Conservation (phyloP, 495 filamentous ascomycete genomes). For the Penicillium paxilli region DNA sequence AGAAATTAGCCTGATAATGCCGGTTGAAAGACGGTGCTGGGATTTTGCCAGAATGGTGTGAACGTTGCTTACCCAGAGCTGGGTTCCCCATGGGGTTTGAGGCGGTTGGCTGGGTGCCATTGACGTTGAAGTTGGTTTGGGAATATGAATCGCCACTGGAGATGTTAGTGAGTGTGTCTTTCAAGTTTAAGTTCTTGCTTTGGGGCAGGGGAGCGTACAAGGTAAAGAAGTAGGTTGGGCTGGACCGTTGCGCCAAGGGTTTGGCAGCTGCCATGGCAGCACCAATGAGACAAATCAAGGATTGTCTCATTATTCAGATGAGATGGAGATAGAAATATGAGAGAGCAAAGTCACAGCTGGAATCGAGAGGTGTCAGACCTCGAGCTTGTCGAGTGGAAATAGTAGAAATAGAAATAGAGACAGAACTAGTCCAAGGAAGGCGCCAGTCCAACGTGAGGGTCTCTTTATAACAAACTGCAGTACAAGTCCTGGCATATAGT, state of each 20-base stretch:
- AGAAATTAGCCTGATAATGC: neutral
- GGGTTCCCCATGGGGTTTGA: slow-evolving; percentile 79
- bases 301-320: neutral
- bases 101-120: slow-evolving; percentile 55
- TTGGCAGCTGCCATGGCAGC: slow-evolving; percentile 20
- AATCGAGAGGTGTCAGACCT: too few species aligned
- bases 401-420: too few species aligned
- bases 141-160: slow-evolving; percentile 60
- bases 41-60: neutral
- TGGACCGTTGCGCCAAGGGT: slow-evolving; percentile 11
- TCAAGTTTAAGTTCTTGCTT: neutral
- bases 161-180: neutral
- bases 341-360: too few species aligned
- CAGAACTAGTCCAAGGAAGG: too few species aligned
- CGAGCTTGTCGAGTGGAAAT: too few species aligned
- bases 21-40: too few species aligned
- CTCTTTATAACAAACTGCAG: too few species aligned
- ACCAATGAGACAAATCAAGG: slow-evolving; percentile 11
- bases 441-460: too few species aligned
- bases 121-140: slow-evolving; percentile 64
- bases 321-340: neutral
- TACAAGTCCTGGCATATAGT: too few species aligned
- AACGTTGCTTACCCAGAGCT: slow-evolving; percentile 23
- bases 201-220: slow-evolving; percentile 21
- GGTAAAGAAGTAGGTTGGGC: slow-evolving; percentile 35